phyloP scores from a whole-genome alignment of 2,329 filamentous ascomycete genomes.

The Cordyceps javanica region DNA sequence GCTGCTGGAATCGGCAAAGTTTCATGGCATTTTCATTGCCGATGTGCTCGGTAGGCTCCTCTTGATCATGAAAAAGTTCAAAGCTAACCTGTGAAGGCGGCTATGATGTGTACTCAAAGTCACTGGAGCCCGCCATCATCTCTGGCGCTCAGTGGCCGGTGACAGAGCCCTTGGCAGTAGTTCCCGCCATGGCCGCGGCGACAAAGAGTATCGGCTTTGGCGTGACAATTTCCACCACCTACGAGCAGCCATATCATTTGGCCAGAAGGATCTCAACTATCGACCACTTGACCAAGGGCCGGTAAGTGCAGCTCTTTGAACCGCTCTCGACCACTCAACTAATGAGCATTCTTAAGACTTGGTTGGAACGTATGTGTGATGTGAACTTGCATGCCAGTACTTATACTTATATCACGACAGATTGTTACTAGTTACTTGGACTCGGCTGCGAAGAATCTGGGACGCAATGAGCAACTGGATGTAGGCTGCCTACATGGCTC shows the following conservation, averaged over 20 bases:
- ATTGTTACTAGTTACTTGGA: constrained; percentile 65
- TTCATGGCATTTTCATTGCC: constrained; percentile 62
- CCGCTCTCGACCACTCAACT: background rate
- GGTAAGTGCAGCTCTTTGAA: background rate
- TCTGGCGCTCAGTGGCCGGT: constrained; percentile 65
- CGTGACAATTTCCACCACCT: constrained; percentile 61
- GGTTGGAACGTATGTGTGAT: constrained; percentile 26
- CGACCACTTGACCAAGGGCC: constrained; percentile 58
- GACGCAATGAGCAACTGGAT: constrained; percentile 45
- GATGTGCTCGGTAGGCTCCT: constrained; percentile 39
- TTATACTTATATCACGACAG: background rate
- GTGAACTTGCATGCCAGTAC: too few relatives aligned
- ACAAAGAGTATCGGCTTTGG: constrained; percentile 64
- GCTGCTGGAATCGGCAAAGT: constrained; percentile 40
- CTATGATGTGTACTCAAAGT: constrained; percentile 64
- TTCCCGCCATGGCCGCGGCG: constrained; percentile 62
- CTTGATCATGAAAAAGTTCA: background rate
- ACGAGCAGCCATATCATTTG: constrained; percentile 64
- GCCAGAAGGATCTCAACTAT: constrained; percentile 58
- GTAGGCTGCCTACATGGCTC: background rate
- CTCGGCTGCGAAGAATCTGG: constrained; percentile 58
- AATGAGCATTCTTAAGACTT: constrained; percentile 27
- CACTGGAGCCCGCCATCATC: constrained; percentile 48
- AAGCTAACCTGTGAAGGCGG: constrained; percentile 34
- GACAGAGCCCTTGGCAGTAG: constrained; percentile 55